Evolutionary conservation across 2,329 filamentous ascomycete genomes (phyloP), one percentile per base, ranked within the genome.

Genomic region (Ascochyta pisi): DNA sequence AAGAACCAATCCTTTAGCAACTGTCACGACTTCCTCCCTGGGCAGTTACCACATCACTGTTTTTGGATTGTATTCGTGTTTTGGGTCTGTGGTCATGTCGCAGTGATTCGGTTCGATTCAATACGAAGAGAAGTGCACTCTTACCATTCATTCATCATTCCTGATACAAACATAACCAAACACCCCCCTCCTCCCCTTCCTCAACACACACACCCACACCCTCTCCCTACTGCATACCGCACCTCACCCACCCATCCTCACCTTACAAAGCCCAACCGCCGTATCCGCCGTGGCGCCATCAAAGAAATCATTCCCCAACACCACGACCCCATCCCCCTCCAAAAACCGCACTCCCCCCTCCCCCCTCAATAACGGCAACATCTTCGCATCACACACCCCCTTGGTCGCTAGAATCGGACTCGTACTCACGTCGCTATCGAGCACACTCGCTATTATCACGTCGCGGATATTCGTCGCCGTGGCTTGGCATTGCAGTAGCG

Each of bases 291-390:
- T 82, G 22, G 73, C 81, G 0, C 81, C 81, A 61, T 83, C 81
- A 41, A 83, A 75, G 58, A 82, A 83, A 54, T 83, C 82, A 70
- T 84, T 83, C 55, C 73, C 13, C 71, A 83, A 74, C 16, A 81
- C 68, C 3, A 82, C 78, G 0, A 83, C 74, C 3, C 78, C 65
- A 42, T 77, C 68, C n/a, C 78, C 75, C 10, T 65, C 59, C 41
- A 66, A 67, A 50, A 82, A 73, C n/a, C 67, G 66, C 38, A 62
- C 68, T 16, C 77, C 63, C 1, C 71, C 74, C 51, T 83, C 79
- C 5, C 76, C 72, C 42, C 72, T 69, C 53, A 82, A 71, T 76
- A 82, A 76, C 6, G 80, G 80, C 63, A 83, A 58, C 5, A 79
- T 81, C 71, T 81, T 80, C n/a, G 60, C 58, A 66, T 82, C 80